Conservation (phyloP, 495 filamentous ascomycete genomes). For the Aspergillus bertholletiae region DNA sequence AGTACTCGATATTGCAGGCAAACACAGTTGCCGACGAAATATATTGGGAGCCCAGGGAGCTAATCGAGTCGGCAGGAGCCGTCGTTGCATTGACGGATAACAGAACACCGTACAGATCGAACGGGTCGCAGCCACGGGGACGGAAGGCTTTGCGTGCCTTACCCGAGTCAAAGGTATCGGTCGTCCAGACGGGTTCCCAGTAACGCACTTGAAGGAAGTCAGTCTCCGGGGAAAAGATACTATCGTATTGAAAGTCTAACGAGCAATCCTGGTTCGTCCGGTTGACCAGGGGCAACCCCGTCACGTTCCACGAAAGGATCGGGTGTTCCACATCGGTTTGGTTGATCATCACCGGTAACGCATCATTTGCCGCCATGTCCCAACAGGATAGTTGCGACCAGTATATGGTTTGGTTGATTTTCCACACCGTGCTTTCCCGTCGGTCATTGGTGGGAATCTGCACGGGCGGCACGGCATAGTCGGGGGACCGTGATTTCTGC, state of each 20-base stretch:
- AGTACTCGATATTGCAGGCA: conserved; percentile 35
- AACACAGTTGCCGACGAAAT: conserved; percentile 30
- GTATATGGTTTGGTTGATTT: conserved; percentile 36
- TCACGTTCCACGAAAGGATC: conserved; percentile 30
- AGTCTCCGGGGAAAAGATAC: conserved; percentile 26
- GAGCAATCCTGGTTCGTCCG: conserved; percentile 18
- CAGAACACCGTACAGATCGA: conserved; percentile 38
- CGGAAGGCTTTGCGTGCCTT: conserved; percentile 22
- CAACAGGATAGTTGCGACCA: conserved; percentile 32
- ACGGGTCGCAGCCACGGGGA: conserved; percentile 27
- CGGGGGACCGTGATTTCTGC: conserved; percentile 25
- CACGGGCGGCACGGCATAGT: conserved; percentile 35
- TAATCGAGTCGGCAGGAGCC: neutral
- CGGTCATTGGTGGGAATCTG: conserved; percentile 26
- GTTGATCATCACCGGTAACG: conserved; percentile 23
- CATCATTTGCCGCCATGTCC: conserved; percentile 17
- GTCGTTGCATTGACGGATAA: conserved; percentile 32
- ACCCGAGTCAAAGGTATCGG: conserved; percentile 5
- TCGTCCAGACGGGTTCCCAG: conserved; percentile 32
- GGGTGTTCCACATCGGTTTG: conserved; percentile 14
- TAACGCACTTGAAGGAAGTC: conserved; percentile 39
- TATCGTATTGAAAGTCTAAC: conserved; percentile 33
- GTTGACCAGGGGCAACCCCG: conserved; percentile 21
- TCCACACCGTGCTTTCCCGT: conserved; percentile 29
- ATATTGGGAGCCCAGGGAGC: conserved; percentile 12